Base-by-base conservation (phyloP, 441 rosid species). In the Erodium moschatum region DNA sequence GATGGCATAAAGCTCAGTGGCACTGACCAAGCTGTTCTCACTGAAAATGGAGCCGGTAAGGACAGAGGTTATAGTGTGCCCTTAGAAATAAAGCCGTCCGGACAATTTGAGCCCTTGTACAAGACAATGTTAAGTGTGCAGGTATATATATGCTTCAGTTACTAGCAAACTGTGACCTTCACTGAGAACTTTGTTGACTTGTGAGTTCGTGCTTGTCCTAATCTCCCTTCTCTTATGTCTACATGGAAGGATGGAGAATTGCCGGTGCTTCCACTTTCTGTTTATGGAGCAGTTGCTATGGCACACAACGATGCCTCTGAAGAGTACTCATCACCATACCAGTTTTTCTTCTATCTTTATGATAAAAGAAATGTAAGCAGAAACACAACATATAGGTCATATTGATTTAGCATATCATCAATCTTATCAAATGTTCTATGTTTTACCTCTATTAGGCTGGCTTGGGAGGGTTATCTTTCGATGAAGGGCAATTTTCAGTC, bases 211-310 rank as follows among this genome's bases (percentile, higher is more conserved):
- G 12, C 16, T 16, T 54, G 8, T 61, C 21, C 38, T 54, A 31
- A 24, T 65, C 29, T 56, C 19, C 13, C 64, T 68, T 68, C 62
- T 20, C 21, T 52, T 27, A 29, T 68, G 66, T 65, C 79, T 38
- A 38, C 27, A 19, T 74, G 35, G 40, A 76, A 88, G 98, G 97
- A 93, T 76, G 98, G 98, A 4, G 97, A 93, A 76, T 73, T 89
- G 78, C 97, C 93, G 3, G 92, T 91, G 75, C 97, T 93, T 77
- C 97, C 97, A 19, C 79, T 89, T 8, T 89, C 96, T 2, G 96
- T 93, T 54, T 91, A 88, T 48, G 97, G 96, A 80, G 96, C 93
- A 65, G 89, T 89, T 70, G 98, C 98, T 63, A 91, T 93, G 97
- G 97, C 96, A 0, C 98, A 91, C 73, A 89, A 79, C 40, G 91